Conservation (phyloP, 805 yeast genomes). For the Maudiozyma serrabonitensis region DNA sequence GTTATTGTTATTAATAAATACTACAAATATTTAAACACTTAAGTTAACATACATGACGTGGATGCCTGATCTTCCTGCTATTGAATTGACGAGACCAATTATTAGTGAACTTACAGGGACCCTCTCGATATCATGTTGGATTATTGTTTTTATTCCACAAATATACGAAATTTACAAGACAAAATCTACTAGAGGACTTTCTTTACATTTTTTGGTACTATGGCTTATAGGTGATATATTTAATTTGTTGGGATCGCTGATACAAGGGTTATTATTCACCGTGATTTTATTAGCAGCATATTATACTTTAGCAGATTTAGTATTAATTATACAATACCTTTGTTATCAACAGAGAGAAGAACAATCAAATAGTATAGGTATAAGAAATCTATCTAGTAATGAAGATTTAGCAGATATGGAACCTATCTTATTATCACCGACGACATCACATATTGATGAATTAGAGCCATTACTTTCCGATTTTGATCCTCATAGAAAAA, state of each 20-base stretch:
- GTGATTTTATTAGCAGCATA: conserved; percentile 89
- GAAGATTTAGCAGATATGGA: conserved; percentile 47
- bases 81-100: conserved; percentile 55
- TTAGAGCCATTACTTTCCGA: conserved; percentile 1
- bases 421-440: conserved; percentile 1
- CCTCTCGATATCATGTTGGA: conserved; percentile 94
- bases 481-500: conserved; percentile 8
- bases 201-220: conserved; percentile 71
- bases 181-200: conserved; percentile 82
- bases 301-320: conserved; percentile 84
- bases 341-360: conserved; percentile 48
- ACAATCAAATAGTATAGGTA: conserved; percentile 46
- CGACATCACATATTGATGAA: conserved; percentile 2
- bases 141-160: conserved; percentile 94
- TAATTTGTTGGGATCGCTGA: conserved; percentile 80
- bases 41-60: background rate
- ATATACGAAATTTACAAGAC: conserved; percentile 83
- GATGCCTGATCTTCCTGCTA: conserved; percentile 29
- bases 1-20: background rate
- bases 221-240: conserved; percentile 94
- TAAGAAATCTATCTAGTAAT: conserved; percentile 58
- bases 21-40: too few species aligned
- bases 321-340: conserved; percentile 74
- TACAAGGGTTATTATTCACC: conserved; percentile 87
- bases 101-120: conserved; percentile 67